Conservation (phyloP, 2,329 filamentous ascomycete species). For the Pseudogymnoascus sp. region DNA sequence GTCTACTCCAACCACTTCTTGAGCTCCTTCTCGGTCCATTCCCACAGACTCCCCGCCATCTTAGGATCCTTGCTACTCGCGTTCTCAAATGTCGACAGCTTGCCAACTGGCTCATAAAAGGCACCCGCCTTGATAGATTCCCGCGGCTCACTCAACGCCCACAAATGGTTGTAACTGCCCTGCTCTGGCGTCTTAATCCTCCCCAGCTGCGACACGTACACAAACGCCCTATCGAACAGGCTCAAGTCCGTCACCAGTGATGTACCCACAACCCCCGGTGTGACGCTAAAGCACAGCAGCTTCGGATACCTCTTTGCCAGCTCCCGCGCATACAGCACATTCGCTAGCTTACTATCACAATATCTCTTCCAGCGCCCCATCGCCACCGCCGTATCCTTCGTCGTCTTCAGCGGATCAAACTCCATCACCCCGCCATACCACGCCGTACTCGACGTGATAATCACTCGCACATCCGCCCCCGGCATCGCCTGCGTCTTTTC, state of each 20-base stretch:
- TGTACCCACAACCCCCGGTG: slow-evolving; percentile 35
- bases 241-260: slow-evolving; percentile 19
- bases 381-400: slow-evolving; percentile 10
- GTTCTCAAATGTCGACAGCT: slow-evolving; percentile 5
- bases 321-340: slow-evolving; percentile 35
- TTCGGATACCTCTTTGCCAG: slow-evolving; percentile 32
- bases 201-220: not conserved
- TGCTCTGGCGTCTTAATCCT: slow-evolving; percentile 23
- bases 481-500: slow-evolving; percentile 19
- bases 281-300: slow-evolving; percentile 30
- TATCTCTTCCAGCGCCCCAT: slow-evolving; percentile 30
- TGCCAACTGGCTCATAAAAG: slow-evolving; percentile 33
- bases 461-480: slow-evolving; percentile 17
- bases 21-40: slow-evolving; percentile 30
- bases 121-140: slow-evolving; percentile 26
- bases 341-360: slow-evolving; percentile 41
- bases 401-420: slow-evolving; percentile 27
- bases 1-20: slow-evolving; percentile 9
- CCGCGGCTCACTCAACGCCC: slow-evolving; percentile 30
- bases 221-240: not conserved
- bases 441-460: slow-evolving; percentile 15
- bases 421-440: slow-evolving; percentile 20
- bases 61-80: slow-evolving; percentile 19
- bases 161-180: slow-evolving; percentile 33
- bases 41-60: slow-evolving; percentile 29